These are phyloP conservation scores for Schizosaccharomyces osmophilus DNA, from an alignment of 805 yeast species.

Conservation along the genomic window DNA sequence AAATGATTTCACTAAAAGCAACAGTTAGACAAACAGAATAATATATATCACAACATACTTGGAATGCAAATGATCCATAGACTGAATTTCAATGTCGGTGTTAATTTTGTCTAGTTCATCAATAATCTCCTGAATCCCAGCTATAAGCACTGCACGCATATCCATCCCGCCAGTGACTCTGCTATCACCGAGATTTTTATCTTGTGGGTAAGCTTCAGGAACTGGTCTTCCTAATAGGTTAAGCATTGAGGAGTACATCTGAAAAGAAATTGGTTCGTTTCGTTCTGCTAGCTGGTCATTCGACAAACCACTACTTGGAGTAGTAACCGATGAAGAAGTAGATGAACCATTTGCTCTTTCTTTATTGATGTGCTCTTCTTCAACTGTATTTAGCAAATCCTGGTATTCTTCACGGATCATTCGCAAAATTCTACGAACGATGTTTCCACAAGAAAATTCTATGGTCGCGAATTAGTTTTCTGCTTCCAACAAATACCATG, in stretches of 20 bases:
- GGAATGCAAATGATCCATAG: slow-evolving; percentile 83
- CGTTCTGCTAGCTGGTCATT: slow-evolving; percentile 10
- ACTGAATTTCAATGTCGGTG: slow-evolving; percentile 75
- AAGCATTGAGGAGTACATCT: slow-evolving; percentile 1
- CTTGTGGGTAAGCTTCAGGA: background rate
- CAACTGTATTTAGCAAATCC: slow-evolving; percentile 12
- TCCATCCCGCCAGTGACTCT: slow-evolving; percentile 18
- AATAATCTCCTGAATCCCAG: slow-evolving; percentile 72
- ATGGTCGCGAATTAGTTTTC: background rate
- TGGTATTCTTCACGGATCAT: slow-evolving; percentile 68
- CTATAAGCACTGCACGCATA: slow-evolving; percentile 62
- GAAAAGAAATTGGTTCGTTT: background rate
- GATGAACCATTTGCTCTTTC: background rate
- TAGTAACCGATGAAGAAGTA: background rate
- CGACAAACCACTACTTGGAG: background rate
- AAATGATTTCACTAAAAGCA: background rate
- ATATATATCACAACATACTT: slow-evolving; percentile 25
- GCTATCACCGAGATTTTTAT: background rate
- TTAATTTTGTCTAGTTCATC: slow-evolving; percentile 78
- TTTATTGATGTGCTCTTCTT: background rate
- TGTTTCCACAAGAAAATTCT: slow-evolving; percentile 72
- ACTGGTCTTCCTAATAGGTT: background rate
- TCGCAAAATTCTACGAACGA: slow-evolving; percentile 70
- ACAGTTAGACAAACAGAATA: background rate
- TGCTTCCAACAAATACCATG: background rate